Evolutionary conservation across 371 early-diverging fungal genomes (phyloP).

Genomic region (Dentiscutata heterogama): DNA sequence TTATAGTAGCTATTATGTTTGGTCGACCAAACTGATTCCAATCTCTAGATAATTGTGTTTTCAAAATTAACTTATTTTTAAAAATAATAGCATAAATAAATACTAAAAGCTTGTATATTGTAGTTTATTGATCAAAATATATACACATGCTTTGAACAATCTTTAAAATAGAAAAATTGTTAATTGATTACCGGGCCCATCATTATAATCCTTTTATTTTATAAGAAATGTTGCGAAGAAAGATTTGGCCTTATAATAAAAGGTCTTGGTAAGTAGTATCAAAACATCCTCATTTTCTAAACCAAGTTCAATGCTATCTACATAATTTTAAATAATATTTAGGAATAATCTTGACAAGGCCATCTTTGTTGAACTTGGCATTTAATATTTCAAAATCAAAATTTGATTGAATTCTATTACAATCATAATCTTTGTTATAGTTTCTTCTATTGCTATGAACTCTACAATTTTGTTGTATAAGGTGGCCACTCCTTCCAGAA

Average conservation of each 20-base stretch:
- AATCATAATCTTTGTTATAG: slow-evolving; percentile 40
- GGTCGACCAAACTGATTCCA: too few species aligned
- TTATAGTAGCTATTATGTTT: too few species aligned
- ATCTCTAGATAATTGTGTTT: too few species aligned
- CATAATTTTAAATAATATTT: slow-evolving; percentile 19
- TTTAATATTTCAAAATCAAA: slow-evolving; percentile 86
- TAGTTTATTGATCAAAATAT: too few species aligned
- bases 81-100: too few species aligned
- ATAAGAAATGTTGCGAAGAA: slow-evolving; percentile 98
- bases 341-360: slow-evolving; percentile 60
- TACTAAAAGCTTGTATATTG: too few species aligned
- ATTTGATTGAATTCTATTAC: slow-evolving; percentile 73
- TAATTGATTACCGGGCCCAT: background rate
- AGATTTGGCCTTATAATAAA: slow-evolving; percentile 80
- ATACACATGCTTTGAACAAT: too few species aligned
- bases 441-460: slow-evolving; percentile 40
- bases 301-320: slow-evolving; percentile 47
- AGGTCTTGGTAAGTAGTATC: slow-evolving; percentile 64
- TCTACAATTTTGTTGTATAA: slow-evolving; percentile 49
- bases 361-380: slow-evolving; percentile 90
- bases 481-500: slow-evolving; percentile 59
- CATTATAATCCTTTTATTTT: slow-evolving; percentile 82
- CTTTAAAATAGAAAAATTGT: background rate
- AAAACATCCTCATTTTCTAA: slow-evolving; percentile 55
- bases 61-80: background rate